phyloP scores from a whole-genome alignment of 176 grass and related monocot species.

The Rhynchospora tenuis region DNA sequence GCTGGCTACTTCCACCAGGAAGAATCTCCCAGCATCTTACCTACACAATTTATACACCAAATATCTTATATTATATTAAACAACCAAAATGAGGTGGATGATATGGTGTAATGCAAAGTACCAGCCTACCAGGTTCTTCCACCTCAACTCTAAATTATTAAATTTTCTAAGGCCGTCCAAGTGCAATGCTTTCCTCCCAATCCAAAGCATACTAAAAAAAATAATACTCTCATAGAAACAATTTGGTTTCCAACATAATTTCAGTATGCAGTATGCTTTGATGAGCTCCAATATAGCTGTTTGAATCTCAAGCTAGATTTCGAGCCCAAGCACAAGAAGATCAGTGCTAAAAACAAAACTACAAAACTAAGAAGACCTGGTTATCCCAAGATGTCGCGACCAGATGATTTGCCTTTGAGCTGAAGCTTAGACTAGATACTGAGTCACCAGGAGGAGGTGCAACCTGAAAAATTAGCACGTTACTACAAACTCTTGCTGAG shows the following conservation, averaged over 20 bases:
- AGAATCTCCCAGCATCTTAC: conserved; percentile 95
- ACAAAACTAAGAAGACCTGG: conserved; percentile 24
- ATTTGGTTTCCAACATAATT: not conserved
- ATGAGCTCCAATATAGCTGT: not conserved
- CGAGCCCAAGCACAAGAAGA: not conserved
- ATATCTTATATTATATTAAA: not conserved
- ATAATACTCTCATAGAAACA: not conserved
- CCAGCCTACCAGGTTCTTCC: not conserved
- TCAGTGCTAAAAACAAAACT: not conserved
- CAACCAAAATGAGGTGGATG: not conserved
- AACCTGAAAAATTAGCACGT: conserved; percentile 13
- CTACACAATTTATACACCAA: conserved; percentile 20
- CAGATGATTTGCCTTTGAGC: conserved; percentile 64
- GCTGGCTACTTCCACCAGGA: conserved; percentile 69
- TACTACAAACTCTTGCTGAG: not conserved
- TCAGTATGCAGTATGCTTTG: not conserved
- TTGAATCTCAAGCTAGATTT: not conserved
- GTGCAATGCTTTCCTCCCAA: not conserved
- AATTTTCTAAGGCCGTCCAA: not conserved
- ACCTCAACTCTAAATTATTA: not conserved
- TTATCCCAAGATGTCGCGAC: conserved; percentile 90
- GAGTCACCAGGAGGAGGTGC: conserved; percentile 41
- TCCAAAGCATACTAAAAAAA: not conserved
- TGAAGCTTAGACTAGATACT: conserved; percentile 80
- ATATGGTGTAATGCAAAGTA: not conserved